These are phyloP conservation scores for Thalassiosira exigua DNA, from an alignment of 352 stramenopile species.

Conservation along the genomic window DNA sequence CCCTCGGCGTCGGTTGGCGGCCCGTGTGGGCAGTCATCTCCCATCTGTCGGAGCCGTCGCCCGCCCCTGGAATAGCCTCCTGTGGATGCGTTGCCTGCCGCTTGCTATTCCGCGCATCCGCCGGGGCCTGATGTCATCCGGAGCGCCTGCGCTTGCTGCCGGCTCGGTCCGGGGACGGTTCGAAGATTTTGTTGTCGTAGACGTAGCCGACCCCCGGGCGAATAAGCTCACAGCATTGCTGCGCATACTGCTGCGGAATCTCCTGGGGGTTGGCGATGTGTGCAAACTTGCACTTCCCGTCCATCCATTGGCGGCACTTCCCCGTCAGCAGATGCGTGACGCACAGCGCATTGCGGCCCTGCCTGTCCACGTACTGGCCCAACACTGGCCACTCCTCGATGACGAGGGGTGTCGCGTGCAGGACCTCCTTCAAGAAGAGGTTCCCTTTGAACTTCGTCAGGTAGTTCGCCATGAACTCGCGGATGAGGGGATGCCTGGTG, in stretches of 20 bases:
- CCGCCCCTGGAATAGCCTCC: too few species aligned
- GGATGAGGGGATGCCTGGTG: neutral
- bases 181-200: neutral
- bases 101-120: too few species aligned
- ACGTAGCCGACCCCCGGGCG: neutral
- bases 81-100: too few species aligned
- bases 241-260: neutral
- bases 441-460: neutral
- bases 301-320: neutral
- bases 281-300: neutral
- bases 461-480: neutral
- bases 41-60: too few species aligned
- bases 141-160: too few species aligned
- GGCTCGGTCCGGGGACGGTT: too few species aligned
- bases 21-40: too few species aligned
- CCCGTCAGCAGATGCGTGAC: neutral
- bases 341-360: neutral
- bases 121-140: too few species aligned
- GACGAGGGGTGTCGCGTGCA: neutral
- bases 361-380: neutral
- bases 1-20: too few species aligned
- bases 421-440: neutral
- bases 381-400: neutral
- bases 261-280: neutral
- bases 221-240: neutral